Base-by-base conservation (phyloP, 1,284 basidiomycete genomes). In the Pseudozyma thailandica region DNA sequence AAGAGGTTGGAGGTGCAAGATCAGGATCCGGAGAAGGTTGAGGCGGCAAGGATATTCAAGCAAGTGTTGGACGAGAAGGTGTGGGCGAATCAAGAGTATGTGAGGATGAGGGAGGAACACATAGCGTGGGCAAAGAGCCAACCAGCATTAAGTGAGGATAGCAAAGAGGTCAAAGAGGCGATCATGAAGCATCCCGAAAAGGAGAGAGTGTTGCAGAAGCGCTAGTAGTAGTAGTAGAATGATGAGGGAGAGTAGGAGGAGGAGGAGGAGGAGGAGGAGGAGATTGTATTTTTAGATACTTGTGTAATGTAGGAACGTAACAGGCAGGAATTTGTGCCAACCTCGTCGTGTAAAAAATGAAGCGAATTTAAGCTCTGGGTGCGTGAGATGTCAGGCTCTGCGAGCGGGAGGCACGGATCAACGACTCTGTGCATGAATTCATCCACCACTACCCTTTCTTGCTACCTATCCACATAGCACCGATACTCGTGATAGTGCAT, bases 11-110 rank as follows among this genome's bases (percentile, higher is more conserved):
- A 44, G 25, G 27, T 50, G 23, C n/a, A 31, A 25, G 33, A 50
- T 25, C 64, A 73, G 39, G 70, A 73, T 47, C 28, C 44, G 13
- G 56, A 52, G 13, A 73, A 73, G 48, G 70, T 62, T 12, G 65
- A 73, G 49, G 61, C 59, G 1, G 70, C 70, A 15, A 39, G 41
- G 16, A 61, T 69, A 5, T 73, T 73, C 38, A 69, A 64, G 41
- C 0, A 10, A 23, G 44, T 64, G 0, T 31, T 73, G 9, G 59
- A 73, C 23, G 59, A 38, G 13, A 20, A 65, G 43, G 51, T 59
- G 13, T 65, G 63, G 63, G 42, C 28, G n/a, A 61, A 72, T 18
- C 18, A 46, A 12, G 26, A 35, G 23, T 72, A 72, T 23, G n/a
- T 42, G 1, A 42, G 16, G 16, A 6, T 72, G 41, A 53, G 69